phyloP scores from a whole-genome alignment of 768 basidiomycete genomes.

The Amanita phalloides region DNA sequence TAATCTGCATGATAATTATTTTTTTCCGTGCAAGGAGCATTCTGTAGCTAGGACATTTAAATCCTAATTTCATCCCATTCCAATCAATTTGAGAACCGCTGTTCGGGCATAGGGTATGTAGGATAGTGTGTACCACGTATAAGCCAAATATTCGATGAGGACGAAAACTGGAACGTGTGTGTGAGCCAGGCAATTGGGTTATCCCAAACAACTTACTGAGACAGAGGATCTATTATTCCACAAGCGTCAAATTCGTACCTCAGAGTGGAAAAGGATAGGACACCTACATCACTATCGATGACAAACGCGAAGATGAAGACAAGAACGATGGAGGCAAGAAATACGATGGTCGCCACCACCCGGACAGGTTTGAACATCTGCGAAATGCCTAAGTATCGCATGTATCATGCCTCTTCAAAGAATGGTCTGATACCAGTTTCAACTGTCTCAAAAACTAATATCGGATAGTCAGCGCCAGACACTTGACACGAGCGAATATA shows the following conservation, averaged over 20 bases:
- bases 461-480: neutral
- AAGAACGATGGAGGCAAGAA: slow-evolving; percentile 70
- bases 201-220: slow-evolving; percentile 35
- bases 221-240: slow-evolving; percentile 42
- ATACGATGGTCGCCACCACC: slow-evolving; percentile 66
- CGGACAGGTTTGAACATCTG: slow-evolving; percentile 97
- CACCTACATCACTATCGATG: slow-evolving; percentile 49
- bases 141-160: slow-evolving; percentile 84
- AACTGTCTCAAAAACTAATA: slow-evolving; percentile 69
- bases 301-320: slow-evolving; percentile 86
- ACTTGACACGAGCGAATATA: neutral
- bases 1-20: slow-evolving; percentile 19
- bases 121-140: slow-evolving; percentile 78
- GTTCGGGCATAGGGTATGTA: slow-evolving; percentile 89
- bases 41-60: neutral
- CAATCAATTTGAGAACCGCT: slow-evolving; percentile 58
- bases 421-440: slow-evolving; percentile 47
- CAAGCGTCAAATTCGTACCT: slow-evolving; percentile 2
- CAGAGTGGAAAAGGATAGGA: neutral
- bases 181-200: slow-evolving; percentile 1
- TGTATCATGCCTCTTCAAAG: neutral
- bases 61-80: slow-evolving; percentile 21
- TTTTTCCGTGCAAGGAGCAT: neutral
- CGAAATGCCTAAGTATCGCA: neutral
- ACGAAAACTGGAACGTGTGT: slow-evolving; percentile 63